Conservation (phyloP, 192 early-diverging fungal species). For the Allomyces macrogynus region DNA sequence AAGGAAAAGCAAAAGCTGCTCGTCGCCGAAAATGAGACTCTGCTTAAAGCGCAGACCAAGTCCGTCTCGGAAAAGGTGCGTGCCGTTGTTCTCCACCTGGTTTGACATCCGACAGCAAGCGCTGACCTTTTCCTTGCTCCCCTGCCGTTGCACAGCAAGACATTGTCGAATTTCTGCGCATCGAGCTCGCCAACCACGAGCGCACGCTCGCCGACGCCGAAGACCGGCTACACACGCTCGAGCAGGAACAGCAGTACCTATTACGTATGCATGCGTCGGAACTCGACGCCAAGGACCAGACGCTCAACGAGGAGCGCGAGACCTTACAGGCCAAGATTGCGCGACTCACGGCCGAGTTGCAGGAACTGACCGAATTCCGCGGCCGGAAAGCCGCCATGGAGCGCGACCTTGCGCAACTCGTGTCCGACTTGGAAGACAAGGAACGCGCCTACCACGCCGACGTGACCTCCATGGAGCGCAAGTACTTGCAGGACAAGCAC, state of each 20-base stretch:
- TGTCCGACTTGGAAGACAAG: slow-evolving; percentile 18
- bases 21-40: slow-evolving; percentile 21
- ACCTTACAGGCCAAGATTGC: slow-evolving; percentile 12
- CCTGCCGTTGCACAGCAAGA: slow-evolving; percentile 22
- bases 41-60: slow-evolving; percentile 26
- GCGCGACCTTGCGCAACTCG: slow-evolving; percentile 14
- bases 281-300: slow-evolving; percentile 5
- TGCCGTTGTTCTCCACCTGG: too few species aligned
- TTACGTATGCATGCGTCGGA: slow-evolving; percentile 10
- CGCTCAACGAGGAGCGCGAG: slow-evolving; percentile 16
- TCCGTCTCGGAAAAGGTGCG: slow-evolving; percentile 30
- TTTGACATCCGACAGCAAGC: too few species aligned
- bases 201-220: slow-evolving; percentile 23
- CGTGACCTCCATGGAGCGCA: slow-evolving; percentile 32
- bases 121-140: background rate
- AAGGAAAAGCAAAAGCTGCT: slow-evolving; percentile 29
- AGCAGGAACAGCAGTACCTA: slow-evolving; percentile 21
- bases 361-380: slow-evolving; percentile 22
- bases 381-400: slow-evolving; percentile 29
- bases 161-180: slow-evolving; percentile 43
- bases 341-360: slow-evolving; percentile 26
- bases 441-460: slow-evolving; percentile 28
- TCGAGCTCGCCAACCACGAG: slow-evolving; percentile 40
- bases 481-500: slow-evolving; percentile 37
- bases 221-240: slow-evolving; percentile 13